Percentiles rank a stretch among this genome's conserved stretches.
phyloP scores from a whole-genome alignment of 2,329 filamentous ascomycete species.

The Coniochaeta ligniaria region DNA sequence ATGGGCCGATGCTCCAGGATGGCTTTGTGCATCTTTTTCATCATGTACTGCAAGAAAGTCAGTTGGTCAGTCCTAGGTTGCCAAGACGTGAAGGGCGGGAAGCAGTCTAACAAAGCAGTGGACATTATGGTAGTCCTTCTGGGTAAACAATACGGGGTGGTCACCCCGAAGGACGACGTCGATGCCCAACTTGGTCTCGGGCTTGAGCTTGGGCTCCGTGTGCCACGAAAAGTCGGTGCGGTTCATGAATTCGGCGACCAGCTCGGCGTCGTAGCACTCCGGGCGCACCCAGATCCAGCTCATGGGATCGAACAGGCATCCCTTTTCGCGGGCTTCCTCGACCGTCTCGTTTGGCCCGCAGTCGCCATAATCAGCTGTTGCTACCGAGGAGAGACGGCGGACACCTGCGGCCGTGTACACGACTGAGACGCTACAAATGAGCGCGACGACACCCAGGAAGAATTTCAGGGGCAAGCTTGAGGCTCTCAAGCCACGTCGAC shows the following conservation, averaged over 20 bases:
- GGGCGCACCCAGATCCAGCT: slow-evolving; percentile 11
- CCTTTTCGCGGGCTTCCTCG: slow-evolving; percentile 10
- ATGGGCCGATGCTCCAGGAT: slow-evolving; percentile 7
- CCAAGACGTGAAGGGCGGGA: too few relatives aligned
- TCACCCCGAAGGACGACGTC: slow-evolving; percentile 7
- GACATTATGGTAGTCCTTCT: not conserved
- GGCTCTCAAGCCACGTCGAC: not conserved
- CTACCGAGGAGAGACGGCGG: not conserved
- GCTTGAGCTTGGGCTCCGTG: slow-evolving; percentile 7
- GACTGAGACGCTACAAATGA: not conserved
- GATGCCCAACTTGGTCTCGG: slow-evolving; percentile 5
- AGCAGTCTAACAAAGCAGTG: not conserved
- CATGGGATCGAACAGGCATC: slow-evolving; percentile 11
- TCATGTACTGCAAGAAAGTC: slow-evolving; percentile 7
- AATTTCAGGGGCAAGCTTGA: not conserved
- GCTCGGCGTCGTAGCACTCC: slow-evolving; percentile 10
- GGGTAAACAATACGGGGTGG: slow-evolving; percentile 7
- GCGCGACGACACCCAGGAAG: not conserved
- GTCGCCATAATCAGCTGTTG: slow-evolving; percentile 6
- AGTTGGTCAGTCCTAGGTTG: not conserved
- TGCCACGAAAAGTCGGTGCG: slow-evolving; percentile 9
- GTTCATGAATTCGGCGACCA: slow-evolving; percentile 10
- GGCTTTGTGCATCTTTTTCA: slow-evolving; percentile 11
- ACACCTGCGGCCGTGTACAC: slow-evolving; percentile 1
- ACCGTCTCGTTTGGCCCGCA: slow-evolving; percentile 6